Conservation (phyloP, 2,329 filamentous ascomycete species). For the Talaromyces sp. region DNA sequence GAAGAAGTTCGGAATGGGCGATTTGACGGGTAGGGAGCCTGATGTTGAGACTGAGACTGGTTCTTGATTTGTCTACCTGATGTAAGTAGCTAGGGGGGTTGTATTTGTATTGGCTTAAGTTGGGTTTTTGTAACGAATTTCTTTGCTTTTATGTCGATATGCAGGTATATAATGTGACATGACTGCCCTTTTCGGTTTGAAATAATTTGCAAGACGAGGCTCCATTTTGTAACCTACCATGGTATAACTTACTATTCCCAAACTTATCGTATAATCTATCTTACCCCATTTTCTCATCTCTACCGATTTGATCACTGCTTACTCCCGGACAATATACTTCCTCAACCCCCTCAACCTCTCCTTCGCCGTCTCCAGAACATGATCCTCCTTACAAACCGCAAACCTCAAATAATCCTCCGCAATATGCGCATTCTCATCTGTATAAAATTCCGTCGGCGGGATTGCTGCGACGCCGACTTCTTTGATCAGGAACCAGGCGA, state of each 20-base stretch:
- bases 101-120: neutral
- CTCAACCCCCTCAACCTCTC: conserved; percentile 69
- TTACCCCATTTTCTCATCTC: neutral
- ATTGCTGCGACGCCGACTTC: conserved; percentile 95
- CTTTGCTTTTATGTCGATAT: neutral
- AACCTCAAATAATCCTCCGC: conserved; percentile 93
- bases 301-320: neutral
- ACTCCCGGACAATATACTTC: conserved; percentile 68
- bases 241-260: neutral
- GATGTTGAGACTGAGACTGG: conserved; percentile 75
- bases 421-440: conserved; percentile 74
- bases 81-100: no score
- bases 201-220: neutral
- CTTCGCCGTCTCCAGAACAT: conserved; percentile 77
- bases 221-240: neutral
- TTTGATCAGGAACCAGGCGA: conserved; percentile 95
- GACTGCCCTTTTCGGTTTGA: neutral
- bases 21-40: conserved; percentile 75
- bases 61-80: neutral
- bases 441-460: conserved; percentile 96
- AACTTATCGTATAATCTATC: neutral
- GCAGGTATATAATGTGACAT: neutral
- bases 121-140: neutral
- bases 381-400: conserved; percentile 93
- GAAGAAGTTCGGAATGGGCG: conserved; percentile 65